Conservation (phyloP, 2,329 filamentous ascomycete genomes). For the Trichoderma hamatum region DNA sequence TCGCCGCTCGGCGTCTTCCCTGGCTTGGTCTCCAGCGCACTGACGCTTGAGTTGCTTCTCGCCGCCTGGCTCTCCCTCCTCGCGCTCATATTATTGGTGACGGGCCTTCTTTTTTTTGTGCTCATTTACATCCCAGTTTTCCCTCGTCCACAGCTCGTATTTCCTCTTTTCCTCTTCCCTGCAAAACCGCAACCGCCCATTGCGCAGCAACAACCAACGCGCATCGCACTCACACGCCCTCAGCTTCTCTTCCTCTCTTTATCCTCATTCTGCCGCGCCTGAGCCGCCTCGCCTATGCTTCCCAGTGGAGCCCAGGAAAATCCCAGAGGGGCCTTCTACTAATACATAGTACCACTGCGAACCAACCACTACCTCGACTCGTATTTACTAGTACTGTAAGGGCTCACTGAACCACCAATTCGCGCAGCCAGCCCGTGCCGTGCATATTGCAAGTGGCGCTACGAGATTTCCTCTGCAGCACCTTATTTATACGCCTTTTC, state of each 20-base stretch:
- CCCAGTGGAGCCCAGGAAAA: constrained; percentile 9
- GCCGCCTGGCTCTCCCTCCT: neutral
- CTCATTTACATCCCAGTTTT: neutral
- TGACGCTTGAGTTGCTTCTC: neutral
- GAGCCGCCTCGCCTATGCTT: constrained; percentile 7
- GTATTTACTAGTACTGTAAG: neutral
- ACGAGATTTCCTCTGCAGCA: constrained; percentile 19
- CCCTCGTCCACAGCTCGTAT: neutral
- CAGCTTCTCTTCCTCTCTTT: neutral
- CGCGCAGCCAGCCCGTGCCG: neutral
- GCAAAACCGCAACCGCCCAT: neutral
- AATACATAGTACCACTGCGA: neutral
- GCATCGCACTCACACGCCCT: neutral
- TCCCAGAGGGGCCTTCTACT: neutral
- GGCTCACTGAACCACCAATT: neutral
- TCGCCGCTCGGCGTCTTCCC: constrained; percentile 13
- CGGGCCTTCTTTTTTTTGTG: neutral
- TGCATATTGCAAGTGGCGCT: constrained; percentile 9
- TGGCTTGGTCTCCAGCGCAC: neutral
- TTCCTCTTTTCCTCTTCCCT: neutral
- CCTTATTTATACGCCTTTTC: neutral
- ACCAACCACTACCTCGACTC: neutral
- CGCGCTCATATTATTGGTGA: constrained; percentile 1
- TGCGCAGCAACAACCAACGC: neutral
- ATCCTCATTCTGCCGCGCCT: neutral